Evolutionary conservation across 1,139 yeast genomes (phyloP), one percentile per base, ranked within the genome.

Genomic region (Kodamaea derodonti): DNA sequence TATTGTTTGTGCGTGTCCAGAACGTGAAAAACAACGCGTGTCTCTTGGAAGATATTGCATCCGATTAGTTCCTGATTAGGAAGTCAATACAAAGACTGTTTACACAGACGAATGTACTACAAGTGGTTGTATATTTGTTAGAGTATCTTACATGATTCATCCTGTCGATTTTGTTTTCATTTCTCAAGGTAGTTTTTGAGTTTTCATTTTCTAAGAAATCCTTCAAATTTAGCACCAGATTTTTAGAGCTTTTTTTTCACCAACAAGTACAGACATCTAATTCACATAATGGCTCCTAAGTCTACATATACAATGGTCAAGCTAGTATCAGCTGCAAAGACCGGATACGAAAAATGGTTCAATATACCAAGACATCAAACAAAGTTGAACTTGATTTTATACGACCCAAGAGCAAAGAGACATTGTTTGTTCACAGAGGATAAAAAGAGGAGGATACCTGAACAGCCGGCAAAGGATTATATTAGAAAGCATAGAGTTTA

Each of bases 401-500:
- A 92, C 56, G 98, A 92, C 56, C 97, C 97, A 9, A 42, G 68
- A 36, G 75, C 74, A 16, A 62, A 63, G 49, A 67, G 75, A 60
- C 97, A 88, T 63, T 95, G 94, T 36, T 69, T 92, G 45, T 92
- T 92, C 66, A 78, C 80, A 20, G 98, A 92, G 59, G 78, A 84
- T 38, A 84, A 85, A 59, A 87, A 86, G 72, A 78, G 98, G 61
- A 75, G 70, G 51, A 78, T 84, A 27, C 82, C 87, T 4, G 88
- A 80, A 48, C 56, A 62, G 32, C 73, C 72, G 33, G 78, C 84
- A 24, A 60, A 76, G 45, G 84, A 78, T 51, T 83, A 72, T 55
- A 61, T 72, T 20, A 73, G 87, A 58, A 76, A 78, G 38, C 48
- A 45, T 34, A 45, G 51, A 18, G 38, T 38, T 32, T 42, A 34